Evolutionary conservation across 75 land plant species (phyloP).

Genomic region (Isoetes taiwanensis): DNA sequence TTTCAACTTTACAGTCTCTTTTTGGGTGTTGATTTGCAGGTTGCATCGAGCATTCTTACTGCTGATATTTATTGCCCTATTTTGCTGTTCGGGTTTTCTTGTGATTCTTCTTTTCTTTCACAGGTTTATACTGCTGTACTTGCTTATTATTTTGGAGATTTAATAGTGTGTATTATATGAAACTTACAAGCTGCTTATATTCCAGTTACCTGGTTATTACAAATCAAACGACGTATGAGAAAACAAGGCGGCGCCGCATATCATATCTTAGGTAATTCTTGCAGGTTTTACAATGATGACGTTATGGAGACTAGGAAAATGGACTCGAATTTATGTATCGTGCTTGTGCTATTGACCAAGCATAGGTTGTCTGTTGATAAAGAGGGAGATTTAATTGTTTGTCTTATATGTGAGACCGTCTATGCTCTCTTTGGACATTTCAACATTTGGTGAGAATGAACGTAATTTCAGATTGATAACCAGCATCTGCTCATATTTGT

Average conservation of each 20-base stretch:
- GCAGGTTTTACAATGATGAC: neutral
- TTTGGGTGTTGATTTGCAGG: conserved; percentile 24
- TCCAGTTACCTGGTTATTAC: conserved; percentile 70
- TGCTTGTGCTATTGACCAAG: neutral
- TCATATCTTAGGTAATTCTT: conserved; percentile 49
- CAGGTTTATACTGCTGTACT: conserved; percentile 22
- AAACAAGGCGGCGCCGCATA: conserved; percentile 74
- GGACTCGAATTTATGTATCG: neutral
- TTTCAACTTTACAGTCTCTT: neutral
- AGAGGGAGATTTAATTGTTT: neutral
- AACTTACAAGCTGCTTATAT: neutral
- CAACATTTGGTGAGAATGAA: too few relatives aligned
- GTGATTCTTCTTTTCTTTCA: conserved; percentile 62
- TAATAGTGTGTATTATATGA: neutral
- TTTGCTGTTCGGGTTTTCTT: conserved; percentile 42
- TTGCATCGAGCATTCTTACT: conserved; percentile 46
- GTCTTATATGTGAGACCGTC: neutral
- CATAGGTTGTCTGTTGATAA: neutral
- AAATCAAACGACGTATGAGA: conserved; percentile 96
- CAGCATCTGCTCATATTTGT: too few relatives aligned
- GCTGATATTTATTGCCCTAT: conserved; percentile 34
- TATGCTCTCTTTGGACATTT: too few relatives aligned
- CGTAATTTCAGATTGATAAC: too few relatives aligned
- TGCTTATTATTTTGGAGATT: neutral
- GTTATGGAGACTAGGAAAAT: neutral